Base-by-base conservation (phyloP, 1,284 basidiomycete species). In the Cutaneotrichosporon cyanovorans region DNA sequence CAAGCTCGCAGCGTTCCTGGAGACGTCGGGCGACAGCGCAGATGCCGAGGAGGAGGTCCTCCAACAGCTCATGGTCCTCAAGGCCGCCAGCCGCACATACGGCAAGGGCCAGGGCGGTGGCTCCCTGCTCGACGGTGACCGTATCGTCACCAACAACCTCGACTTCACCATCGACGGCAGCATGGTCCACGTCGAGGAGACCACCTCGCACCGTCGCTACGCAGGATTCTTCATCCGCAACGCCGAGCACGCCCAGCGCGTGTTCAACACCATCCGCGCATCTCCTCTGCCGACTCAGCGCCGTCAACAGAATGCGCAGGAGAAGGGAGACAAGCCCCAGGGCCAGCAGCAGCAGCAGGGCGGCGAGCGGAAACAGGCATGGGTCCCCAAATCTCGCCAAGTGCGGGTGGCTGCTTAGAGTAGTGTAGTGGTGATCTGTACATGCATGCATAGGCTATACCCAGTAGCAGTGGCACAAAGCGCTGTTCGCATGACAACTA, bases 201-300 rank as follows among this genome's bases (percentile, higher is more conserved):
- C 86, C 15, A 91, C 90, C 0, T 83, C 93, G 12, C 90, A 91
- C 19, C 75, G 92, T 41, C 82, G 89, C 46, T 96, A 88, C 65
- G 92, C 90, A 2, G 89, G 91, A 34, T 95, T 89, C 87, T 96
- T 96, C 75, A 90, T 96, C 72, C 83, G 90, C 56, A 91, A 91
- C 72, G 87, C 88, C 5, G 88, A 92, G 70, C 81, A 89, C 59
- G 83, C 88, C 11, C 85, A 87, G 65, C 80, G 86, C 50, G 85
- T 89, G 42, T 77, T 84, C 56, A 87, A 90, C 61, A 81, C 82
- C 46, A 75, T 91, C 57, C 81, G 81, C 57, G 77, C 77, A 45
- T 77, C 78, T 54, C 85, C 88, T 12, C 74, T 84, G 12, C 82
- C 82, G 3, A 66, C 63, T 22, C 50, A 67, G 43, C 65, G 68